Evolutionary conservation across 768 basidiomycete species (phyloP).

Genomic region (Calvatia gigantea): DNA sequence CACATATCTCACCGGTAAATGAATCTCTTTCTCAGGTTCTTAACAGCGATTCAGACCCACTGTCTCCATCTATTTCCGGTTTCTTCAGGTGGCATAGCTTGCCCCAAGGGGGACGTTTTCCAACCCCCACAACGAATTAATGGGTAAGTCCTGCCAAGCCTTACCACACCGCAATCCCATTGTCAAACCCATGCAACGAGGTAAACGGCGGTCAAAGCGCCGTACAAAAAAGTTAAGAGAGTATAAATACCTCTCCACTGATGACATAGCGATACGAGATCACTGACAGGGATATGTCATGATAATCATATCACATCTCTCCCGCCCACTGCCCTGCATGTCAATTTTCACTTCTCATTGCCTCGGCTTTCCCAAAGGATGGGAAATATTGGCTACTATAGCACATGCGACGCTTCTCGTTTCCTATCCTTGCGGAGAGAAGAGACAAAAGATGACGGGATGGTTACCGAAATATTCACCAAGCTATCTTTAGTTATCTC

Average conservation of each 20-base stretch:
- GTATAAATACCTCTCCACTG: neutral
- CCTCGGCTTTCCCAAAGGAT: neutral
- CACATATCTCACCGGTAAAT: neutral
- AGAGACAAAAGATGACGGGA: neutral
- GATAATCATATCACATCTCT: slow-evolving; percentile 1
- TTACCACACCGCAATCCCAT: neutral
- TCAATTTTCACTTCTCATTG: neutral
- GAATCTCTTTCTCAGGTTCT: neutral
- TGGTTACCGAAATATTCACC: neutral
- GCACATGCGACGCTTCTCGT: neutral
- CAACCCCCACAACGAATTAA: neutral
- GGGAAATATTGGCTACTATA: neutral
- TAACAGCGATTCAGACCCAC: neutral
- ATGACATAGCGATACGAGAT: slow-evolving; percentile 7
- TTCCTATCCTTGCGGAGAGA: slow-evolving; percentile 8
- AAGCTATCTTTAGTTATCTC: neutral
- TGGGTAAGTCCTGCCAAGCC: neutral
- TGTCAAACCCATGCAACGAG: slow-evolving; percentile 1
- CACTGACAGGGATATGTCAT: neutral
- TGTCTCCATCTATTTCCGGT: neutral
- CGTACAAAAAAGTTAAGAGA: neutral
- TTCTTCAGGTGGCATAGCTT: neutral
- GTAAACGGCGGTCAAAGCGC: neutral
- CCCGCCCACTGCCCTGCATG: neutral
- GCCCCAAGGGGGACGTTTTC: neutral